Conservation (phyloP, 768 basidiomycete species). For the Suillus weaverae region DNA sequence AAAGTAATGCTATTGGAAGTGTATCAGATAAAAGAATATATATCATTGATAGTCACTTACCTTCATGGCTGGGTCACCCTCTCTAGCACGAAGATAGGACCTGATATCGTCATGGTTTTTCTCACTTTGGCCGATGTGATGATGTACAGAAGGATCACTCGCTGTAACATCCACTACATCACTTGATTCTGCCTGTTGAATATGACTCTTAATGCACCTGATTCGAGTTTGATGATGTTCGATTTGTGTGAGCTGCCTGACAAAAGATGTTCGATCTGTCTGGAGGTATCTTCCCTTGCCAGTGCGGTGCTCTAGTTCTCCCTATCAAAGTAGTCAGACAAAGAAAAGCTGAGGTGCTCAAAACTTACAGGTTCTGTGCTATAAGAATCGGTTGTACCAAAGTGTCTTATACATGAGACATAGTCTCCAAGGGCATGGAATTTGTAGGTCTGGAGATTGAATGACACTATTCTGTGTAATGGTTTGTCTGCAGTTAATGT, state of each 20-base stretch:
- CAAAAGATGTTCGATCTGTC: neutral
- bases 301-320: conserved; percentile 5
- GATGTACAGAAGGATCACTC: neutral
- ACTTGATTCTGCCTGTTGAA: neutral
- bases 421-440: neutral
- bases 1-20: neutral
- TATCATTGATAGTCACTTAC: neutral
- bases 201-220: neutral
- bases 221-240: neutral
- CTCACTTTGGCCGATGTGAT: neutral
- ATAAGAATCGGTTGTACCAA: too few relatives aligned
- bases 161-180: too few relatives aligned
- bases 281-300: neutral
- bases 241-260: neutral
- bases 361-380: neutral
- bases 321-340: neutral
- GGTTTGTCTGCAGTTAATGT: neutral
- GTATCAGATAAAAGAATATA: neutral
- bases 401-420: neutral
- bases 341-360: neutral
- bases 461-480: neutral
- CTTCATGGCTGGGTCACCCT: neutral
- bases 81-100: neutral
- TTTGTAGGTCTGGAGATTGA: neutral
- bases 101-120: neutral